A percentile compares a stretch with the other conserved stretches of the same genome.
These are phyloP conservation scores for Fusarium domesticum DNA, from an alignment of 2,329 filamentous ascomycete genomes.

Conservation along the genomic window DNA sequence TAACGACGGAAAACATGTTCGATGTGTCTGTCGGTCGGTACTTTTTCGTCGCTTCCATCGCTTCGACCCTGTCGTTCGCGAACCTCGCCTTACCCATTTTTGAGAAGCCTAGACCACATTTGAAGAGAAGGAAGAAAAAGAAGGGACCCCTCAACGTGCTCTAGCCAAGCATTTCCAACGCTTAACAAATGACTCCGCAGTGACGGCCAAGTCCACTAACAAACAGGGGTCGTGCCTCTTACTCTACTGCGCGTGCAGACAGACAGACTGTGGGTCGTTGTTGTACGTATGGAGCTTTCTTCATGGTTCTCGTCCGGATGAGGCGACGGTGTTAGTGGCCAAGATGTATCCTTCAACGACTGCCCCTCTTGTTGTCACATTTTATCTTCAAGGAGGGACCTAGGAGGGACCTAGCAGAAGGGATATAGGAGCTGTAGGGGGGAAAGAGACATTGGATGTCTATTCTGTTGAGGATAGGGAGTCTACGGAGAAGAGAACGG, in stretches of 20 bases:
- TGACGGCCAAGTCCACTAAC: constrained; percentile 20
- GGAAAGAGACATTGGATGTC: too few relatives aligned
- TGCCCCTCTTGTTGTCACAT: constrained; percentile 2
- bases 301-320: constrained; percentile 9
- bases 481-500: too few relatives aligned
- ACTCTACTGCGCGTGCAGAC: too few relatives aligned
- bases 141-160: constrained; percentile 19
- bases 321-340: constrained; percentile 22
- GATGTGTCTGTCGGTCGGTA: too few relatives aligned
- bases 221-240: constrained; percentile 20
- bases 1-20: too few relatives aligned
- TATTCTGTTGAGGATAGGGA: neutral
- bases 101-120: constrained; percentile 15
- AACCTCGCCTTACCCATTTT: neutral
- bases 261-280: neutral
- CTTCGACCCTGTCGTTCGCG: neutral
- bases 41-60: neutral
- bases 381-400: constrained; percentile 5
- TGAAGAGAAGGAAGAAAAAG: constrained; percentile 5
- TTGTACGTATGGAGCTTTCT: constrained; percentile 10
- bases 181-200: constrained; percentile 16
- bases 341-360: constrained; percentile 1
- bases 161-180: constrained; percentile 17
- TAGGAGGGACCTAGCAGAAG: too few relatives aligned
- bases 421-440: too few relatives aligned